Conservation (phyloP, 2,329 filamentous ascomycete genomes). For the Hymenoscyphus infarciens region DNA sequence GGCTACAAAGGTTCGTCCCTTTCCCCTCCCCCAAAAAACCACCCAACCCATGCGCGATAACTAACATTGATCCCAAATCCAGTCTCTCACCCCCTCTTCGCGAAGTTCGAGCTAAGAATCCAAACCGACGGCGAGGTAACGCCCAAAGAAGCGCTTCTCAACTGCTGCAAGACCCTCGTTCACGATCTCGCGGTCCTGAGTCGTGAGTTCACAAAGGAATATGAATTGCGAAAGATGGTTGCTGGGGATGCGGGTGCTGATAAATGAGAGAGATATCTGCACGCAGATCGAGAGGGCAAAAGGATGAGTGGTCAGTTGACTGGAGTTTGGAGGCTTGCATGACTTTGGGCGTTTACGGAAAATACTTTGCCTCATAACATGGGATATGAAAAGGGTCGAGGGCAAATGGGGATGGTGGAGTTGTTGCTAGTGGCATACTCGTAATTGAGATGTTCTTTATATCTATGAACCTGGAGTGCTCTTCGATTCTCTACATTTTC, state of each 20-base stretch:
- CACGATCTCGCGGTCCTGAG: constrained; percentile 75
- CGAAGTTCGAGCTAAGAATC: constrained; percentile 69
- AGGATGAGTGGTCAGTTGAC: not conserved
- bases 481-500: not conserved
- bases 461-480: not conserved
- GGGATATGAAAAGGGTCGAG: not conserved
- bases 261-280: not conserved
- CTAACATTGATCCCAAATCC: not conserved
- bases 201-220: constrained; percentile 89
- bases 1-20: constrained; percentile 76
- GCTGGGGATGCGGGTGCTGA: constrained; percentile 36
- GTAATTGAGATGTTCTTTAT: not conserved
- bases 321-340: constrained; percentile 1
- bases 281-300: too few relatives aligned
- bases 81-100: constrained; percentile 42
- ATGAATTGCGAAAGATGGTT: constrained; percentile 82
- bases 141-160: constrained; percentile 83
- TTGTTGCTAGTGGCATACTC: not conserved
- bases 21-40: constrained; percentile 36
- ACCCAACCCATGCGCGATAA: too few relatives aligned
- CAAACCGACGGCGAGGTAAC: constrained; percentile 87
- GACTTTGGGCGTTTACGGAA: not conserved
- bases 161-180: constrained; percentile 78
- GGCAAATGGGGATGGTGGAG: not conserved
- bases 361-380: not conserved